Evolutionary conservation across 805 yeast species (phyloP).

Genomic region (Hanseniaspora nectarophila): DNA sequence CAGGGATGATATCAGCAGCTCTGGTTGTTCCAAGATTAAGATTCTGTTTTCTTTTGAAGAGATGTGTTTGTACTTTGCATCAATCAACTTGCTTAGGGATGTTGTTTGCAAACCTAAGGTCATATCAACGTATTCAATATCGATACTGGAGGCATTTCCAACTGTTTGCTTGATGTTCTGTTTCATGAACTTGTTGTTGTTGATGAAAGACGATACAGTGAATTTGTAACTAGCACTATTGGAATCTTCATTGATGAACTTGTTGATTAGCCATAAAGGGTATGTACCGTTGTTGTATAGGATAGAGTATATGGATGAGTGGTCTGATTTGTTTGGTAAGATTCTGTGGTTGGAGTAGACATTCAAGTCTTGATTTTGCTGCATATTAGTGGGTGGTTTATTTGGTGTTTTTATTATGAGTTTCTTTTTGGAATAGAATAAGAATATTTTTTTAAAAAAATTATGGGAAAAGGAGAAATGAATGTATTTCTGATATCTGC

Average conservation of each 20-base stretch:
- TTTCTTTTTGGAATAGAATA: too few species aligned
- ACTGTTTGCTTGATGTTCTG: not conserved
- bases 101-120: constrained; percentile 27
- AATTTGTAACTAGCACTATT: constrained; percentile 16
- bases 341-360: constrained; percentile 43
- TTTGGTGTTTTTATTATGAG: too few species aligned
- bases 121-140: constrained; percentile 19
- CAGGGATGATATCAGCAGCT: constrained; percentile 23
- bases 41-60: constrained; percentile 16
- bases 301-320: constrained; percentile 30
- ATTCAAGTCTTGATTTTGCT: constrained; percentile 48
- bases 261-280: constrained; percentile 51
- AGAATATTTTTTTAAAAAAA: too few species aligned
- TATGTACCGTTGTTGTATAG: constrained; percentile 35
- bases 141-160: not conserved
- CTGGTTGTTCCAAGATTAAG: constrained; percentile 27
- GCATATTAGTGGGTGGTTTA: not conserved
- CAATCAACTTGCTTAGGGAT: not conserved
- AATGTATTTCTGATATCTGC: too few species aligned
- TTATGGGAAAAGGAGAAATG: too few species aligned
- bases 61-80: constrained; percentile 3
- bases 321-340: constrained; percentile 22
- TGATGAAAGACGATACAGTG: constrained; percentile 24
- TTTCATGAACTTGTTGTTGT: constrained; percentile 19
- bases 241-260: constrained; percentile 39